Percentiles rank a stretch among this genome's conserved stretches.
These are phyloP conservation scores for Cystobasidiaceae sp. DNA, from an alignment of 1,284 basidiomycete species.

Conservation along the genomic window DNA sequence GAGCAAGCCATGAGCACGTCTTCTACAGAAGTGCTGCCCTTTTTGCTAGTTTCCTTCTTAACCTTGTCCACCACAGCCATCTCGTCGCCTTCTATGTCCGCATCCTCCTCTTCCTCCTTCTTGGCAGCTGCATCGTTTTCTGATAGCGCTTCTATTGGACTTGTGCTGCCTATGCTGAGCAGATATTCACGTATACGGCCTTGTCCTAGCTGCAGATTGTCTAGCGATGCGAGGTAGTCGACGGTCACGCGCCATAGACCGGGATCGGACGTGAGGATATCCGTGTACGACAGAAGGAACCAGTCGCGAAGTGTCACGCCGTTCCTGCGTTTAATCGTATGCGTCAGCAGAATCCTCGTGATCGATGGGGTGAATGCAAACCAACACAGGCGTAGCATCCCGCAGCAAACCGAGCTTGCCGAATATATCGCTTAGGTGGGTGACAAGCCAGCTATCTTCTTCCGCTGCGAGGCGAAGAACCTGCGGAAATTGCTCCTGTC, in stretches of 20 bases:
- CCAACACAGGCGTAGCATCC: conserved; percentile 13
- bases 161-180: conserved; percentile 56
- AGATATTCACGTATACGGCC: conserved; percentile 67
- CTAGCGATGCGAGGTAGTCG: conserved; percentile 76
- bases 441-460: conserved; percentile 81
- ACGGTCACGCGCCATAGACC: conserved; percentile 76
- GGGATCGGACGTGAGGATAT: conserved; percentile 69
- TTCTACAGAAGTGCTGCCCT: conserved; percentile 34
- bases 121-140: no score
- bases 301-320: conserved; percentile 66
- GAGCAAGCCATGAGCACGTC: conserved; percentile 38
- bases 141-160: neutral
- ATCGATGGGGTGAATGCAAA: no score
- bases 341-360: no score
- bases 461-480: conserved; percentile 52
- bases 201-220: conserved; percentile 57
- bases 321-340: conserved; percentile 19
- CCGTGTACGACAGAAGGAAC: conserved; percentile 73
- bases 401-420: conserved; percentile 46
- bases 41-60: neutral
- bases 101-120: no score
- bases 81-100: conserved; percentile 31
- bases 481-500: neutral
- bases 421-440: conserved; percentile 81
- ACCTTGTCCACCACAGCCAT: conserved; percentile 17